phyloP scores from a whole-genome alignment of 495 filamentous ascomycete genomes.

The Podospora anserina region DNA sequence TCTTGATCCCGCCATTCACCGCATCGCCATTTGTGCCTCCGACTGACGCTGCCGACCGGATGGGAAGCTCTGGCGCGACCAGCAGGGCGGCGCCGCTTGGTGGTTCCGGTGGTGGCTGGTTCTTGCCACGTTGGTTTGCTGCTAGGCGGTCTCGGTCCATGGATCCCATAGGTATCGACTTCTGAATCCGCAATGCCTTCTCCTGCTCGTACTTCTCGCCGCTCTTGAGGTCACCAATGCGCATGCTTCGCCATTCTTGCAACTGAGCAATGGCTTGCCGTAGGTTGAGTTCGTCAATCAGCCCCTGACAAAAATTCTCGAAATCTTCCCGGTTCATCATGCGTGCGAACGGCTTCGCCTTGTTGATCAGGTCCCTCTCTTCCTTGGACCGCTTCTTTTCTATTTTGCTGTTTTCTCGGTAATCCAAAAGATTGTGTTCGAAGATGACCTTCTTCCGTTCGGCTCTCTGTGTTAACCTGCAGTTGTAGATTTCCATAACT shows the following conservation, averaged over 20 bases:
- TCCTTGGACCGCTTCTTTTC: slow-evolving; percentile 98
- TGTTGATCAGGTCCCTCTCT: slow-evolving; percentile 83
- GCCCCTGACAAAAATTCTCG: slow-evolving; percentile 72
- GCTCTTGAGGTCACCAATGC: slow-evolving; percentile 74
- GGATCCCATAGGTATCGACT: slow-evolving; percentile 64
- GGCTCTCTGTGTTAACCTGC: slow-evolving; percentile 82
- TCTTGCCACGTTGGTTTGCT: slow-evolving; percentile 56
- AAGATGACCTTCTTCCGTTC: slow-evolving; percentile 96
- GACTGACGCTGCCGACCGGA: slow-evolving; percentile 41
- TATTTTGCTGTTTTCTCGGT: slow-evolving; percentile 75
- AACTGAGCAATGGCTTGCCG: slow-evolving; percentile 85
- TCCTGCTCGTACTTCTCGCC: slow-evolving; percentile 96
- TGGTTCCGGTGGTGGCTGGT: slow-evolving; percentile 60
- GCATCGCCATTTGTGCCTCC: slow-evolving; percentile 19
- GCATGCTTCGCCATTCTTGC: slow-evolving; percentile 87
- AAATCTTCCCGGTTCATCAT: slow-evolving; percentile 96
- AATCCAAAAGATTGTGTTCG: slow-evolving; percentile 89
- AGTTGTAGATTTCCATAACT: slow-evolving; percentile 98
- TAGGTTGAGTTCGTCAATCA: slow-evolving; percentile 87
- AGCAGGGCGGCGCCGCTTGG: slow-evolving; percentile 68
- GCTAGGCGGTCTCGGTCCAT: slow-evolving; percentile 77
- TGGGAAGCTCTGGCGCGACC: slow-evolving; percentile 71
- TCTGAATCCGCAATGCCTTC: slow-evolving; percentile 72
- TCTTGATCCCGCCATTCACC: slow-evolving; percentile 19
- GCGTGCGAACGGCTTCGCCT: slow-evolving; percentile 90